Evolutionary conservation across 257 asterid genomes (phyloP).

Genomic region (Nicotiana tabacum): DNA sequence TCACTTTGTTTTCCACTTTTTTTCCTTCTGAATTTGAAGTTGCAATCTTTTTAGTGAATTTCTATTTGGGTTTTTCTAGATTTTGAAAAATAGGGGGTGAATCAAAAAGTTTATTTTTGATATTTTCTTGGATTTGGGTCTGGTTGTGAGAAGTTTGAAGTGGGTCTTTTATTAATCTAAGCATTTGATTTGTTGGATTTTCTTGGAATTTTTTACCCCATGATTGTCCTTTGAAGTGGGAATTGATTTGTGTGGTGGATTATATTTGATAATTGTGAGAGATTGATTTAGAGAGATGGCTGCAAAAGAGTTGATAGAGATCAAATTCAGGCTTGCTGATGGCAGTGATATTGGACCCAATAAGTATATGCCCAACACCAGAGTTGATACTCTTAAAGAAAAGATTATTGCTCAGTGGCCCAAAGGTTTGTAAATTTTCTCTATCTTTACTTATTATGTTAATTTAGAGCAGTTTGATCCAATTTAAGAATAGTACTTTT

Average conservation of each 20-base stretch:
- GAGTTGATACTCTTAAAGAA: slow-evolving; percentile 80
- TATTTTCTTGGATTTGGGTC: slow-evolving; percentile 8
- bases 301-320: slow-evolving; percentile 75
- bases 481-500: neutral
- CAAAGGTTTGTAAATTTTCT: slow-evolving; percentile 47
- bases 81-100: neutral
- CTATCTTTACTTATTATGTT: neutral
- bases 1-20: neutral
- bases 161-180: neutral
- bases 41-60: neutral
- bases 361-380: slow-evolving; percentile 57
- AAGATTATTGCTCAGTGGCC: slow-evolving; percentile 89
- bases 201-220: neutral
- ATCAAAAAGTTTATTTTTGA: neutral
- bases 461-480: neutral
- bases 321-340: slow-evolving; percentile 94
- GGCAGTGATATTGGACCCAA: slow-evolving; percentile 91
- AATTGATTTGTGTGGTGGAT: slow-evolving; percentile 24
- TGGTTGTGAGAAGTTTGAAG: neutral
- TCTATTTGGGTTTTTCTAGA: neutral
- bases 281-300: slow-evolving; percentile 41
- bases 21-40: neutral
- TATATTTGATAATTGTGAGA: slow-evolving; percentile 15
- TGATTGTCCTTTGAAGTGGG: slow-evolving; percentile 7
- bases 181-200: neutral